Conservation (phyloP, 2,329 filamentous ascomycete species). For the Gnomoniopsis smithogilvyi region DNA sequence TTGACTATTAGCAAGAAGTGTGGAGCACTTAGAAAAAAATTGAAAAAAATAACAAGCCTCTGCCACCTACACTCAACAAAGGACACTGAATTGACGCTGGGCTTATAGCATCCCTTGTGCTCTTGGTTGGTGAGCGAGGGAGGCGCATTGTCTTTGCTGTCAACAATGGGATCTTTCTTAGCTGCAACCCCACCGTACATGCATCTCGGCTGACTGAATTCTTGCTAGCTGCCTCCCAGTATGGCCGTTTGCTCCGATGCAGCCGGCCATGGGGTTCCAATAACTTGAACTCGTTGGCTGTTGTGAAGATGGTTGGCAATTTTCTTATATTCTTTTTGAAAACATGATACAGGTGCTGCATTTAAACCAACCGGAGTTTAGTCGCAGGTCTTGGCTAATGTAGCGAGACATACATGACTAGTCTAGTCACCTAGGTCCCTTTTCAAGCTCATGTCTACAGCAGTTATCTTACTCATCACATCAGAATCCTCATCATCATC, state of each 20-base stretch:
- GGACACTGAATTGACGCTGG: background rate
- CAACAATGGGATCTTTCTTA: background rate
- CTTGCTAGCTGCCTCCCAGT: background rate
- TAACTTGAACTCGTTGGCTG: background rate
- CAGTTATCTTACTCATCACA: background rate
- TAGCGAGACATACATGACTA: background rate
- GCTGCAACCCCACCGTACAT: conserved; percentile 10
- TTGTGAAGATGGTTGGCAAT: background rate
- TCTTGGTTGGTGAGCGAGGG: background rate
- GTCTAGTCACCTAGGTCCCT: too few species aligned
- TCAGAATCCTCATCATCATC: background rate
- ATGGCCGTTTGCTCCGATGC: background rate
- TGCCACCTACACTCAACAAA: too few species aligned
- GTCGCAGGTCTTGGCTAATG: background rate
- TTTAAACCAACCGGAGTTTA: background rate
- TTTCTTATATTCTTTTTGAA: too few species aligned
- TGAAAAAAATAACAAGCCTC: too few species aligned
- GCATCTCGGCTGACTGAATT: background rate
- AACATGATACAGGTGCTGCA: background rate
- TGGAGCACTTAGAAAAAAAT: too few species aligned
- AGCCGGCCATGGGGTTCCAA: background rate
- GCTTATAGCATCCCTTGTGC: background rate
- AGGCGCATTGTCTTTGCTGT: background rate
- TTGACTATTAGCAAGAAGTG: too few species aligned
- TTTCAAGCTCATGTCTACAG: background rate